Conservation (phyloP, 1,139 yeast genomes). For the Kluyveromyces sp. region DNA sequence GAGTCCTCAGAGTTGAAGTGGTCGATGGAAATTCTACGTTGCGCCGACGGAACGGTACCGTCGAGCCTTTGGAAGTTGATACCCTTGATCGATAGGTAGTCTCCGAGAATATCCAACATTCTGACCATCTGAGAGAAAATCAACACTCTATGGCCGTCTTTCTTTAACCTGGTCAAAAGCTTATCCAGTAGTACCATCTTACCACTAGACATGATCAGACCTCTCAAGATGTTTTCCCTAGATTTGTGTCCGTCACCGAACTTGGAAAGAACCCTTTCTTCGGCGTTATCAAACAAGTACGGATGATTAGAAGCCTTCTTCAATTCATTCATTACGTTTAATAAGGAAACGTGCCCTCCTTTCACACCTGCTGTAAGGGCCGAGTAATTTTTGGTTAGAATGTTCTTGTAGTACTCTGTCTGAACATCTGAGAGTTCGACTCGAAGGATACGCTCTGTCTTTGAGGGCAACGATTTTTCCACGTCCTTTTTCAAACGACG, state of each 20-base stretch:
- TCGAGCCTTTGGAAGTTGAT: conserved; percentile 86
- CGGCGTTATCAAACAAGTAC: conserved; percentile 89
- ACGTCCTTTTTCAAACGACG: conserved; percentile 95
- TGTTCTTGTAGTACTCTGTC: conserved; percentile 90
- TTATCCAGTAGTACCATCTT: conserved; percentile 95
- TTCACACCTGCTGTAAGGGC: conserved; percentile 83
- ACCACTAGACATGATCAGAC: conserved; percentile 95
- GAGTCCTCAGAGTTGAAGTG: conserved; percentile 94
- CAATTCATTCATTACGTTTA: conserved; percentile 90
- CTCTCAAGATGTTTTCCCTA: conserved; percentile 77
- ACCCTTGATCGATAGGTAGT: conserved; percentile 86
- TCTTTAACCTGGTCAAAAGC: conserved; percentile 68
- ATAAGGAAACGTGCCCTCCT: conserved; percentile 75
- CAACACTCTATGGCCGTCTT: conserved; percentile 93
- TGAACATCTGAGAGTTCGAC: conserved; percentile 94
- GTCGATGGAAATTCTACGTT: conserved; percentile 89
- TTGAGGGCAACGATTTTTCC: conserved; percentile 90
- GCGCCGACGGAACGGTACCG: conserved; percentile 94
- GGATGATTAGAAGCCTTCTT: conserved; percentile 98
- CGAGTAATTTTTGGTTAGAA: conserved; percentile 81
- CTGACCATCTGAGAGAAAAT: conserved; percentile 97
- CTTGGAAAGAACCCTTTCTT: conserved; percentile 65
- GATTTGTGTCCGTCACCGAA: conserved; percentile 51
- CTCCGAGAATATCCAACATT: conserved; percentile 91
- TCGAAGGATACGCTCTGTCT: conserved; percentile 87